phyloP scores from a whole-genome alignment of 306 rosid species.

The Vigna radiata region DNA sequence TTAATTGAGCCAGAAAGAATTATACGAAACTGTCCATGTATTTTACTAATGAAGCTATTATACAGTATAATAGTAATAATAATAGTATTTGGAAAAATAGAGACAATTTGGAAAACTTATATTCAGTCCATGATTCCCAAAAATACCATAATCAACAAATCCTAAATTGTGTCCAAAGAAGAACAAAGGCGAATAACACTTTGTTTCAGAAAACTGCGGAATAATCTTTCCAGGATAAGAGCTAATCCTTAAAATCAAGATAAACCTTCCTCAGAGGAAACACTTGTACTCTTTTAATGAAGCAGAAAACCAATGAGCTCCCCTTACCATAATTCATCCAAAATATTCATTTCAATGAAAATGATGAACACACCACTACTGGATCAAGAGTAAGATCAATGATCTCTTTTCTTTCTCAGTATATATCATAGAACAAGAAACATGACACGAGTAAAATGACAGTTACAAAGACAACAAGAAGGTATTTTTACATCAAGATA shows the following conservation, averaged over 20 bases:
- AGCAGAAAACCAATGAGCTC: slow-evolving; percentile 16
- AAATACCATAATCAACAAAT: slow-evolving; percentile 30
- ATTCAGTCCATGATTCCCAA: slow-evolving; percentile 13
- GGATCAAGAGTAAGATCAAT: slow-evolving; percentile 6
- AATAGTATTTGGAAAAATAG: background rate
- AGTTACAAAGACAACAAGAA: slow-evolving; percentile 42
- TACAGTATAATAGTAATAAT: background rate
- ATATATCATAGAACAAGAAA: slow-evolving; percentile 31
- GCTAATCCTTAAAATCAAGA: slow-evolving; percentile 12
- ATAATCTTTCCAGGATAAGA: slow-evolving; percentile 19
- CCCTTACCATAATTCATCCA: slow-evolving; percentile 2
- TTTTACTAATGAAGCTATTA: slow-evolving; percentile 24
- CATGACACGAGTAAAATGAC: slow-evolving; percentile 33
- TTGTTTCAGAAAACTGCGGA: slow-evolving; percentile 11
- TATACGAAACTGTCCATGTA: slow-evolving; percentile 36
- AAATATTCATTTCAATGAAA: slow-evolving; percentile 24
- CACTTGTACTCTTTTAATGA: slow-evolving; percentile 4
- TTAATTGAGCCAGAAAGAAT: slow-evolving; percentile 48
- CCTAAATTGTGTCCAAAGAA: background rate
- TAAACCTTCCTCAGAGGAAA: slow-evolving; percentile 11
- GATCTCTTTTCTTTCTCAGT: slow-evolving; percentile 13
- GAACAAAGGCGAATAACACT: background rate
- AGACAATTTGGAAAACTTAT: slow-evolving; percentile 22
- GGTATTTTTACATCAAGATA: slow-evolving; percentile 75
- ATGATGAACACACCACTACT: slow-evolving; percentile 36